A percentile compares a stretch with the other conserved stretches of the same genome.
phyloP scores from a whole-genome alignment of 108 stramenopile genomes.

The Mayamaea pseudoterrestris region DNA sequence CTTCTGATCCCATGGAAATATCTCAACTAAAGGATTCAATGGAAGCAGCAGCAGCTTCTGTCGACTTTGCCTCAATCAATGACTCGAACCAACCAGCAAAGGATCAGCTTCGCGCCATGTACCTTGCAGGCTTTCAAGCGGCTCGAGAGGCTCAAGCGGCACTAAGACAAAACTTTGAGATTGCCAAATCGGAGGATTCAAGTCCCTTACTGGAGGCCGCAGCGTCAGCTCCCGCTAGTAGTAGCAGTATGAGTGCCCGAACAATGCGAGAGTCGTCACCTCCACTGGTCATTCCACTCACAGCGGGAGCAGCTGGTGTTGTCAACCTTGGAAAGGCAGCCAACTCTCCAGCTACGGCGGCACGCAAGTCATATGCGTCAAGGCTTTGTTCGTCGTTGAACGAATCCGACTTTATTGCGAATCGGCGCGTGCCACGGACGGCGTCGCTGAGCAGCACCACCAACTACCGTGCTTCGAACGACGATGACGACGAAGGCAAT shows the following conservation, averaged over 20 bases:
- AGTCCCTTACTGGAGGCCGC: not conserved
- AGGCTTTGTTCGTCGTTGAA: not conserved
- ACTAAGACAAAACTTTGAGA: slow-evolving; percentile 24
- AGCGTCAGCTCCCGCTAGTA: slow-evolving; percentile 3
- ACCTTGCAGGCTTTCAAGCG: slow-evolving; percentile 75
- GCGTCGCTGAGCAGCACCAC: not conserved
- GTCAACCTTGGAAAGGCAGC: slow-evolving; percentile 20
- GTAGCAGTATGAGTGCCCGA: slow-evolving; percentile 5
- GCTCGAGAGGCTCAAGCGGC: slow-evolving; percentile 32
- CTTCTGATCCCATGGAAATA: slow-evolving; percentile 28
- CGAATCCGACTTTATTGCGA: not conserved
- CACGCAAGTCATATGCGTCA: not conserved
- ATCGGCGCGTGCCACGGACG: slow-evolving; percentile 10
- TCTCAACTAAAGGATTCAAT: slow-evolving; percentile 33
- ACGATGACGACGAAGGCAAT: no score
- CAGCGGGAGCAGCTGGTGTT: slow-evolving; percentile 10
- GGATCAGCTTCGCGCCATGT: slow-evolving; percentile 66
- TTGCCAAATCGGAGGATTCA: slow-evolving; percentile 3
- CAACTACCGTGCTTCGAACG: slow-evolving; percentile 4
- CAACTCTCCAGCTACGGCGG: not conserved
- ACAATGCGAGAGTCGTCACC: no score
- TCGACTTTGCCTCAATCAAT: not conserved
- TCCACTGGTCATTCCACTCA: no score
- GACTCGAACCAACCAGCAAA: not conserved
- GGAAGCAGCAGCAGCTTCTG: slow-evolving; percentile 25